Evolutionary conservation across 441 rosid species (phyloP).

Genomic region (Erysimum cheiri): DNA sequence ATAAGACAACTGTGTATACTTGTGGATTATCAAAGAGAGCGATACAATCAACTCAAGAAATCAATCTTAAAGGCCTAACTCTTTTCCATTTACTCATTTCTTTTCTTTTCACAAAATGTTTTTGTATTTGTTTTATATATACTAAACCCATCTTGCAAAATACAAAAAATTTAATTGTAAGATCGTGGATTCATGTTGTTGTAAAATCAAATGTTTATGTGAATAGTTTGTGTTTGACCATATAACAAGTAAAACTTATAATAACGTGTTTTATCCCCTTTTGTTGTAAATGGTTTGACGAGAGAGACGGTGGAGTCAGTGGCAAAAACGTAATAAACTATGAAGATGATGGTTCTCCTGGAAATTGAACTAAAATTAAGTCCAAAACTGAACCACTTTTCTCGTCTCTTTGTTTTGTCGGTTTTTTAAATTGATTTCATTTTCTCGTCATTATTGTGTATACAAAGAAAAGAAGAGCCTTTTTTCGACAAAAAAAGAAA

Average conservation of each 20-base stretch:
- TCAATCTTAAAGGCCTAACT: slow-evolving; percentile 25
- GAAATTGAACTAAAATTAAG: background rate
- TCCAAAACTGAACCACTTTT: slow-evolving; percentile 4
- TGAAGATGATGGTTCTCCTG: background rate
- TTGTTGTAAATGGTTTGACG: background rate
- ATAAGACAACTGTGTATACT: slow-evolving; percentile 71
- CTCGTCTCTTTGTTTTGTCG: background rate
- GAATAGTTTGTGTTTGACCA: background rate
- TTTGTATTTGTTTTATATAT: background rate
- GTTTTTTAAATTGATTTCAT: background rate
- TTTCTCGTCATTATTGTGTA: background rate
- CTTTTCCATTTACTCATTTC: slow-evolving; percentile 3
- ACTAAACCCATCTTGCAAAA: slow-evolving; percentile 7
- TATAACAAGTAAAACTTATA: background rate
- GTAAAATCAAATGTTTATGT: slow-evolving; percentile 4
- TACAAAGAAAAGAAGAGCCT: too few species aligned
- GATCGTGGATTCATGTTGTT: slow-evolving; percentile 12
- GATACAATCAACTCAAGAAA: slow-evolving; percentile 54
- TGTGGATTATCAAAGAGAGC: slow-evolving; percentile 62
- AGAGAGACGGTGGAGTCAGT: background rate
- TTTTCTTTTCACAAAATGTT: background rate
- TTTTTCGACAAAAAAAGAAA: too few species aligned
- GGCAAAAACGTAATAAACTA: slow-evolving; percentile 15
- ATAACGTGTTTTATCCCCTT: too few species aligned
- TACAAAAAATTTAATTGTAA: background rate